Evolutionary conservation across 129 eudicot genomes (phyloP), one percentile per base, ranked within the genome.

Genomic region (Helianthus tuberosus): DNA sequence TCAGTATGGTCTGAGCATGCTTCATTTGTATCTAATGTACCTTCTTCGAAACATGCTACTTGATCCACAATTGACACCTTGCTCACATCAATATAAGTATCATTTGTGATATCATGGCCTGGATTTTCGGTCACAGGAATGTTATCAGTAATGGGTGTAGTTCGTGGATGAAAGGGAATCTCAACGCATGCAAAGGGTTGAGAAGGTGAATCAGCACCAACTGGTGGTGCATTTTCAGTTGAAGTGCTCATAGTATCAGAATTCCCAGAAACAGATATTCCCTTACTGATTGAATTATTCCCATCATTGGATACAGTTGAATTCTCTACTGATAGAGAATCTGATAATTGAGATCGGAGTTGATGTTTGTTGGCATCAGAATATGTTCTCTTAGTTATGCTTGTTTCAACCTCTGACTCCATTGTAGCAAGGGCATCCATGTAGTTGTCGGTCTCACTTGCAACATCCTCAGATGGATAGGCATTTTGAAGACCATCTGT

Each of bases 351-450:
- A 73, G 81, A 73, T 59, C 72, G 89, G 67, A 72, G 76, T 68
- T 78, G 81, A 59, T 77, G 81, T 58, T 53, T 82, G 75, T 74
- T 81, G 71, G 84, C 77, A 82, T 88, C 86, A 67, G 80, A 80
- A 84, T 65, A 63, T 12, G 66, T 61, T 72, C 50, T 67, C 61
- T 74, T 70, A 52, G 76, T 70, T 68, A 69, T 73, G 51, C 36
- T 65, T 41, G 83, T 81, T 48, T 90, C 98, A 66, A 84, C 58
- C 77, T 88, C 97, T 68, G 89, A 79, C 20, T 86, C 98, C 81
- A 90, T 83, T 17, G 88, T 81, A 47, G 88, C 83, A 75, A 87
- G 88, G 27, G 97, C 98, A 83, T 93, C 98, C 84, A 86, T 67
- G 74, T 88, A 93, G 72, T 78, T 85, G 63, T 93, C 93, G 53